Evolutionary conservation across 768 basidiomycete species (phyloP).

Genomic region (Lactarius evosmus): DNA sequence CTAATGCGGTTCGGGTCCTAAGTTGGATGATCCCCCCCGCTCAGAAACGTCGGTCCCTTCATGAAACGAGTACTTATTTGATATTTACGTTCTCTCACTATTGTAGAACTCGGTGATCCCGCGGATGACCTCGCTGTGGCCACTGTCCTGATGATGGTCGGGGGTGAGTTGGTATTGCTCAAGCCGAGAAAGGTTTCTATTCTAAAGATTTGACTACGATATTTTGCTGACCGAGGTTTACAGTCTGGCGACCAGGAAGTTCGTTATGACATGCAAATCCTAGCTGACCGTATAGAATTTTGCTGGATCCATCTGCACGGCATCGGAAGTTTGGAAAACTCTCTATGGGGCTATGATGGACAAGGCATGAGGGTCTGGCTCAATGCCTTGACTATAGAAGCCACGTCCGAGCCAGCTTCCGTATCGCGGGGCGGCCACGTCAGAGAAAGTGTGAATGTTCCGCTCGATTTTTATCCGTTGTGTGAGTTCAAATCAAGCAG

Average conservation of each 20-base stretch:
- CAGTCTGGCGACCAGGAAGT: slow-evolving; percentile 85
- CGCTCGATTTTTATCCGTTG: slow-evolving; percentile 91
- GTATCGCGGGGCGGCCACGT: slow-evolving; percentile 50
- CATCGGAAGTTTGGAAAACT: slow-evolving; percentile 91
- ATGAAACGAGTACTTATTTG: slow-evolving; percentile 4
- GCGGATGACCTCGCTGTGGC: slow-evolving; percentile 89
- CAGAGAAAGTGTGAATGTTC: slow-evolving; percentile 90
- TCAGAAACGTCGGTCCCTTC: slow-evolving; percentile 74
- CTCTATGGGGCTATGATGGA: slow-evolving; percentile 96
- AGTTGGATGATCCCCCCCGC: slow-evolving; percentile 96
- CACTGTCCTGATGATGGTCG: slow-evolving; percentile 93
- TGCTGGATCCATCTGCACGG: slow-evolving; percentile 98
- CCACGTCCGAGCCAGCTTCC: slow-evolving; percentile 36
- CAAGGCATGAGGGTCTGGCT: slow-evolving; percentile 89
- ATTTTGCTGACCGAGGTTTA: not conserved
- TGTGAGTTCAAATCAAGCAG: slow-evolving; percentile 51
- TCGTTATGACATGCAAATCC: slow-evolving; percentile 95
- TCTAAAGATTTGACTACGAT: not conserved
- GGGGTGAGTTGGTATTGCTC: slow-evolving; percentile 84
- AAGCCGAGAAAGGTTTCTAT: slow-evolving; percentile 76
- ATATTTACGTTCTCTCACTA: slow-evolving; percentile 18
- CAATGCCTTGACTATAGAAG: slow-evolving; percentile 89
- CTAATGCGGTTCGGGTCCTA: slow-evolving; percentile 79
- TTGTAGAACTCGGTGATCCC: slow-evolving; percentile 89
- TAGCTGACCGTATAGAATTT: slow-evolving; percentile 95